Evolutionary conservation across 129 eudicot genomes (phyloP), one percentile per base, ranked within the genome.

Genomic region (Logfia minima): DNA sequence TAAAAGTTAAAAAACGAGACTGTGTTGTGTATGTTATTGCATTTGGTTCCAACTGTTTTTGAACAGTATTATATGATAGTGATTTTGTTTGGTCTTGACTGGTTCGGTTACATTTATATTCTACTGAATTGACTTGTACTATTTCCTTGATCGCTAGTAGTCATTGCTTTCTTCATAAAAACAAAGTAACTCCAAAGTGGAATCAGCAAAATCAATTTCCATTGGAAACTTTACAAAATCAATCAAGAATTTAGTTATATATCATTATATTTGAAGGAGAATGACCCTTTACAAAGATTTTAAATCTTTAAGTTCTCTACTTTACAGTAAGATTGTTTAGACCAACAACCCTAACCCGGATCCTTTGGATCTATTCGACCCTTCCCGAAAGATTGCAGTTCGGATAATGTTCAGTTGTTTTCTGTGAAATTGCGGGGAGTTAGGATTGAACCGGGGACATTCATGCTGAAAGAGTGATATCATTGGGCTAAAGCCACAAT

Each of bases 1-100:
- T 29, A 76, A 66, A 76, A 66, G 80, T 32, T 66, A 66, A 76
- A 64, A 6, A 4, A 26, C 13, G n/a, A 65, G 72, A 60, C 31
- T 51, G 29, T 17, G 28, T 70, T 39, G 10, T 32, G 72, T n/a
- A 66, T 66, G 13, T 68, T 37, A 68, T 35, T 35, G 52, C 72
- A 68, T 65, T 68, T 68, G 72, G 31, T 37, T 43, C 65, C 7
- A 29, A 32, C 74, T 66, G 73, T 45, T 43, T n/a, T 5, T 62
- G 61, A 75, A 63, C 26, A 75, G 79, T 29, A 10, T 0, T 8
- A 31, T 51, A 51, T 52, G 65, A 66, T 66, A 31, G 23, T 76
- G 11, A 14, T 21, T 76, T 76, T 76, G 74, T 48, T 51, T 66
- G 61, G 66, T 69, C 68, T 45, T 35, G 56, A 59, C 68, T 6